A percentile compares a stretch with the other conserved stretches of the same genome.
These are phyloP conservation scores for Andrographis paniculata DNA, from an alignment of 305 asterid genomes.

Conservation along the genomic window DNA sequence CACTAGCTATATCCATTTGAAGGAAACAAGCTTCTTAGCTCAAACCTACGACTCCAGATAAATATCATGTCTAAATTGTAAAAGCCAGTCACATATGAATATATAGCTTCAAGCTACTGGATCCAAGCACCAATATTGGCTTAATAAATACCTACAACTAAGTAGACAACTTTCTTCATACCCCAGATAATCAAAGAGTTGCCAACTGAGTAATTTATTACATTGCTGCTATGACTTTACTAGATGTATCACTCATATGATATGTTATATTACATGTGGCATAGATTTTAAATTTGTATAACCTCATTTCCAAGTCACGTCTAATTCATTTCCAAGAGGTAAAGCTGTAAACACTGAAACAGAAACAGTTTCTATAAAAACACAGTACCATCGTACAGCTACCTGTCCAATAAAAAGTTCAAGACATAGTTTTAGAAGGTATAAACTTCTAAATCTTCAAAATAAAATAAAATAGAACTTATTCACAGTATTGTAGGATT, in stretches of 20 bases:
- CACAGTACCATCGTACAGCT: conserved; percentile 2
- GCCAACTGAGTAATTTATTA: background rate
- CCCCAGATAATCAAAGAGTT: conserved; percentile 2
- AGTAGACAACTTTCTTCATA: background rate
- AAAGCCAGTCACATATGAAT: background rate
- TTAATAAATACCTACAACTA: conserved; percentile 2
- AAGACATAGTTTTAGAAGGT: background rate
- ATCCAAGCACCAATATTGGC: conserved; percentile 4
- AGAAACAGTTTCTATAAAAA: too few species aligned
- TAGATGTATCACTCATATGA: background rate
- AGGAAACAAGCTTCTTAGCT: conserved; percentile 11
- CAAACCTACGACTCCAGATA: conserved; percentile 8
- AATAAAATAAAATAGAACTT: conserved; percentile 4
- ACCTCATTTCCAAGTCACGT: background rate
- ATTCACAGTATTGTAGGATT: conserved; percentile 12
- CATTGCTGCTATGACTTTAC: conserved; percentile 2
- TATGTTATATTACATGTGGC: background rate
- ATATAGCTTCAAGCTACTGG: background rate
- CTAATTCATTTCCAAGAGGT: background rate
- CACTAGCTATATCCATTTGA: background rate
- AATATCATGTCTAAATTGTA: background rate
- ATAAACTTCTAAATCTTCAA: conserved; percentile 1
- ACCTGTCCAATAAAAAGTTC: conserved; percentile 3
- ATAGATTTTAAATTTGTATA: background rate
- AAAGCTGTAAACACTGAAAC: background rate